Percentiles rank a stretch among this genome's conserved stretches.
Conservation (phyloP, 2,329 filamentous ascomycete species). For the Penicillium sp. region DNA sequence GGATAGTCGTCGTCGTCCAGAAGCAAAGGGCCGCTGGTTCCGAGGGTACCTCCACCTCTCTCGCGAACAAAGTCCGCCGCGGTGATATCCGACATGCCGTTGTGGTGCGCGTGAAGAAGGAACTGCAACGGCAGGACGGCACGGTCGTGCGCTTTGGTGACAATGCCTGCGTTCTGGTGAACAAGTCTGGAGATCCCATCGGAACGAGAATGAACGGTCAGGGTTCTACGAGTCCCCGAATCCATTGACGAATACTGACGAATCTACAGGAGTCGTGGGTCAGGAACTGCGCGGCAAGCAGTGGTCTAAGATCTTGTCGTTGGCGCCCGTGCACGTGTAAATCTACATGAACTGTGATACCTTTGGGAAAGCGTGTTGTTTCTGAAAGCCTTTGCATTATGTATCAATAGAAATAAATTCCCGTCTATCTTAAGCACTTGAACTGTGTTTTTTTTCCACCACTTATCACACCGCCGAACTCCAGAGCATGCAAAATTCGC, state of each 20-base stretch:
- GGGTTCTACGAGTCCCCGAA: conserved; percentile 21
- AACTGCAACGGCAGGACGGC: conserved; percentile 82
- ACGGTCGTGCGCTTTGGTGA: conserved; percentile 92
- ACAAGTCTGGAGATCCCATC: conserved; percentile 94
- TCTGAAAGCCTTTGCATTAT: conserved; percentile 30
- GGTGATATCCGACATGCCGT: conserved; percentile 96
- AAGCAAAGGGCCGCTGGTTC: conserved; percentile 79
- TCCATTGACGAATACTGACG: conserved; percentile 20
- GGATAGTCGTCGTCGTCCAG: conserved; percentile 95
- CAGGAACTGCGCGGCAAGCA: conserved; percentile 85
- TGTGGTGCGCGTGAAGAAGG: conserved; percentile 86
- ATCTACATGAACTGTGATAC: conserved; percentile 27
- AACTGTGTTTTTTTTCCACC: not conserved
- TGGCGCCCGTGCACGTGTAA: conserved; percentile 81
- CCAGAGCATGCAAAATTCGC: conserved; percentile 14
- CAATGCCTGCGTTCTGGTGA: conserved; percentile 96
- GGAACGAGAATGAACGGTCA: conserved; percentile 82
- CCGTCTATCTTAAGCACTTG: not conserved
- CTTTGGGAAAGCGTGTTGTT: conserved; percentile 28
- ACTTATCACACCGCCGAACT: conserved; percentile 15
- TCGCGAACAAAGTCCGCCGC: conserved; percentile 89
- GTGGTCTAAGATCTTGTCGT: conserved; percentile 97
- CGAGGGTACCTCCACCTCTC: conserved; percentile 66
- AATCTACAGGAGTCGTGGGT: conserved; percentile 70
- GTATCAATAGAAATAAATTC: conserved; percentile 30